Conservation (phyloP, 2,329 filamentous ascomycete species). For the Chaetomium sp. region DNA sequence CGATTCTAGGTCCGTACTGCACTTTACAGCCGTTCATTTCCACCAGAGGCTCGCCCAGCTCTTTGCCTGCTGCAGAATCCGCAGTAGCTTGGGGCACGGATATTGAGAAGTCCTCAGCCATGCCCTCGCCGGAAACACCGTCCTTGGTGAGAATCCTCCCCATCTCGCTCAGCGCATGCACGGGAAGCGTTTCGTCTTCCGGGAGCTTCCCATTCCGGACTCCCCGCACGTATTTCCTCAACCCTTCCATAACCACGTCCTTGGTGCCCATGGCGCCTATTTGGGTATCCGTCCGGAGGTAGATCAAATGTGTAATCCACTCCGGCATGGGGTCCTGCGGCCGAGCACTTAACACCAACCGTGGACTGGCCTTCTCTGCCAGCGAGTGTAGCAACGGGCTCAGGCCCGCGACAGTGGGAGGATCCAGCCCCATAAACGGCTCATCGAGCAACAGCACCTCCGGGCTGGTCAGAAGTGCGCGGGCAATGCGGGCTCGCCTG, state of each 20-base stretch:
- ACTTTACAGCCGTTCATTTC: constrained; percentile 84
- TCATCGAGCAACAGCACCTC: constrained; percentile 84
- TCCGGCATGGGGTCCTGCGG: constrained; percentile 82
- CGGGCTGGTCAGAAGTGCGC: constrained; percentile 70
- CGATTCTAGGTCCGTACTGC: constrained; percentile 68
- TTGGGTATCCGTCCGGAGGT: constrained; percentile 61
- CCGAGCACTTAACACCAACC: constrained; percentile 69
- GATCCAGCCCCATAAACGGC: constrained; percentile 94
- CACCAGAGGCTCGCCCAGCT: constrained; percentile 62
- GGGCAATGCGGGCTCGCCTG: constrained; percentile 77
- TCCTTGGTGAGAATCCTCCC: constrained; percentile 40
- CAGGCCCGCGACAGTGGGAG: constrained; percentile 66
- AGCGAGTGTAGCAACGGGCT: constrained; percentile 64
- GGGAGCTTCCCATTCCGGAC: constrained; percentile 38
- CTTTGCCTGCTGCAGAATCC: constrained; percentile 1
- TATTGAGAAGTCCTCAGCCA: constrained; percentile 29
- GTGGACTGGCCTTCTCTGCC: constrained; percentile 59
- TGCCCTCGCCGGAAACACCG: constrained; percentile 33
- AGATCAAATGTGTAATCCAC: constrained; percentile 82
- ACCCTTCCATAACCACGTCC: constrained; percentile 49
- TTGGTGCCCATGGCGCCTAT: constrained; percentile 61
- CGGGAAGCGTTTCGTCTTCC: constrained; percentile 44
- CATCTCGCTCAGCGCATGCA: constrained; percentile 44
- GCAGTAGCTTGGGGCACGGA: constrained; percentile 1
- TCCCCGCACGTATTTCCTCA: constrained; percentile 43